These are phyloP conservation scores for Emericellopsis atlantica DNA, from an alignment of 2,329 filamentous ascomycete genomes.

Conservation along the genomic window DNA sequence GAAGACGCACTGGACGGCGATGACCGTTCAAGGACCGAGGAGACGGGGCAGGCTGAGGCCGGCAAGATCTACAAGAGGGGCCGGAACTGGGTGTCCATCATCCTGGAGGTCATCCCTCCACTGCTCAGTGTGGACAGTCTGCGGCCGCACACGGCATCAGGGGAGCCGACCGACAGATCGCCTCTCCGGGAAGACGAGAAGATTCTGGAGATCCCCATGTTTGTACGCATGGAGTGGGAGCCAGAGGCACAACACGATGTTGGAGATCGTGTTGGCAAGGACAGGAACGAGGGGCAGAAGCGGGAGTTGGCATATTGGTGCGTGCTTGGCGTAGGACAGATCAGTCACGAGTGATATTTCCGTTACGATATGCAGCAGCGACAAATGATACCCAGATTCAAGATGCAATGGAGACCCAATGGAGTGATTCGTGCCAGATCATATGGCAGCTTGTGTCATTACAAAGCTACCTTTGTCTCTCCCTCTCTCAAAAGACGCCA, in stretches of 20 bases:
- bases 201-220: conserved; percentile 79
- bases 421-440: conserved; percentile 18
- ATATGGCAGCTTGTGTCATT: conserved; percentile 30
- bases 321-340: conserved; percentile 76
- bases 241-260: conserved; percentile 54
- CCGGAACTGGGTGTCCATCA: conserved; percentile 88
- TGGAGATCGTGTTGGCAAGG: conserved; percentile 32
- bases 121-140: conserved; percentile 30
- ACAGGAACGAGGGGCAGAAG: conserved; percentile 58
- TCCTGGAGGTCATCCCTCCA: conserved; percentile 74
- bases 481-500: conserved; percentile 30
- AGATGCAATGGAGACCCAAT: conserved; percentile 5
- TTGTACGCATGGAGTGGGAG: conserved; percentile 88
- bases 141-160: conserved; percentile 12
- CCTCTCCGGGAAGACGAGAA: conserved; percentile 47
- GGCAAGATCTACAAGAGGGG: conserved; percentile 96
- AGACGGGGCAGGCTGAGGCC: conserved; percentile 52
- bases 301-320: conserved; percentile 93
- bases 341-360: conserved; percentile 36
- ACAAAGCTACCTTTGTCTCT: conserved; percentile 35
- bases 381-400: conserved; percentile 26
- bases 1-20: conserved; percentile 63
- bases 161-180: conserved; percentile 27
- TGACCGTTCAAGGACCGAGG: conserved; percentile 15
- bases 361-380: conserved; percentile 3